Evolutionary conservation across 176 grass and related monocot genomes (phyloP), one percentile per base, ranked within the genome.

Genomic region (Phoenix roebelenii): DNA sequence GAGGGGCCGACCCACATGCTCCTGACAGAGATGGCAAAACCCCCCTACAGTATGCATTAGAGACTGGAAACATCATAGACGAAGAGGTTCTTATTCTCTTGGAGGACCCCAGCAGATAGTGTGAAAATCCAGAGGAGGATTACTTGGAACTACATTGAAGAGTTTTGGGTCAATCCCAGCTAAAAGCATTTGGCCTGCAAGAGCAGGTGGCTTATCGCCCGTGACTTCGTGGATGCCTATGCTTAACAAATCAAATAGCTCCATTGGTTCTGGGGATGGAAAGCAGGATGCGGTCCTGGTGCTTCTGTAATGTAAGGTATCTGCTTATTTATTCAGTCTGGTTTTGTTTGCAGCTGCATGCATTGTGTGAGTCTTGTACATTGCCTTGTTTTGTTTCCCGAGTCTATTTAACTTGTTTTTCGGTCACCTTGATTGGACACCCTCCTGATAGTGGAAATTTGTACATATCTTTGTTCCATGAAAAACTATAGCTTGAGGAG

Each of bases 11-110:
- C n/a, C 83, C 94, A 4, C 82, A 89, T 52, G 78, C 67, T 19
- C 52, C 44, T 1, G 94, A 98, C 19, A 52, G 51, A 0, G 76
- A 93, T 39, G 88, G 82, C 50, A 86, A 81, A 72, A 98, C 79
- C n/a, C 76, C 94, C 3, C 60, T 98, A 3, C 85, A 98, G 70
- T 81, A 89, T 66, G 94, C 94, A 2, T 77, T 93, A 15, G 94
- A 89, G 58, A 51, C 66, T 3, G 94, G 94, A 22, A 78, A 82
- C 5, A 89, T 86, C 52, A 88, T 89, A 0, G 82, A 93, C 5
- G 94, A 93, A 54, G 88, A 89, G 71, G 83, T 96, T 78, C 78
- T 93, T 74, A 73, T 81, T 78, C 86, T 98, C 68, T 73, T 93
- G 68, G 88, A 88, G 64, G 85, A 84, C 75, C 60, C 84, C 71